These are phyloP conservation scores for Ambrosia hybrid DNA, from an alignment of 140 eudicot genomes.

Conservation along the genomic window DNA sequence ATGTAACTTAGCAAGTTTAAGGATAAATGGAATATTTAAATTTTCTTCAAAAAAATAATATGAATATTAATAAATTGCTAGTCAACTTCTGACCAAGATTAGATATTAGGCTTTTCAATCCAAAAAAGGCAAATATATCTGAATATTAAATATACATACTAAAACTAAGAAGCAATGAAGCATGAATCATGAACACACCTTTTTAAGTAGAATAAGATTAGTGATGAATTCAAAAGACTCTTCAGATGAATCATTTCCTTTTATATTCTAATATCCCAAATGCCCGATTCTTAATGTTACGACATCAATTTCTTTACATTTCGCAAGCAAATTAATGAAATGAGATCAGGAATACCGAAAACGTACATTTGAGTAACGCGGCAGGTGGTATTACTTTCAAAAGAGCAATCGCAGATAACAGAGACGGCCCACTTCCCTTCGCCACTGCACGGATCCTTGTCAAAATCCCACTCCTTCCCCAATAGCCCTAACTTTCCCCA, in stretches of 20 bases:
- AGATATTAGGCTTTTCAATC: too few species aligned
- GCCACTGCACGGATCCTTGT: constrained; percentile 62
- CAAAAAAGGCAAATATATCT: too few species aligned
- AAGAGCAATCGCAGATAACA: constrained; percentile 60
- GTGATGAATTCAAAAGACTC: too few species aligned
- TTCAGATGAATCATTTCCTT: neutral
- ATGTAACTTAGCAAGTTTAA: too few species aligned
- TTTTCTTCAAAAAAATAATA: too few species aligned
- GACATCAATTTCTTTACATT: constrained; percentile 7
- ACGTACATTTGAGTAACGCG: constrained; percentile 58
- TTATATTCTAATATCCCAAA: constrained; percentile 8
- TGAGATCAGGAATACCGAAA: constrained; percentile 14
- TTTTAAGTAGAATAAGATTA: too few species aligned
- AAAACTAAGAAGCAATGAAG: too few species aligned
- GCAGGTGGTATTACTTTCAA: constrained; percentile 52
- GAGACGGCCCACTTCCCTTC: constrained; percentile 58
- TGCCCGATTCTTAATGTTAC: neutral
- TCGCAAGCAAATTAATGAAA: neutral
- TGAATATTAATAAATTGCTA: too few species aligned
- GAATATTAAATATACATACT: too few species aligned
- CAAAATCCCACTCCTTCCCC: constrained; percentile 65
- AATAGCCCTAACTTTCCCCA: constrained; percentile 35
- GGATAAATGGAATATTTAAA: too few species aligned
- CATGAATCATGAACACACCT: too few species aligned
- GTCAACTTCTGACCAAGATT: too few species aligned